phyloP scores from a whole-genome alignment of 2,329 filamentous ascomycete genomes.

The Phialophora verrucosa region DNA sequence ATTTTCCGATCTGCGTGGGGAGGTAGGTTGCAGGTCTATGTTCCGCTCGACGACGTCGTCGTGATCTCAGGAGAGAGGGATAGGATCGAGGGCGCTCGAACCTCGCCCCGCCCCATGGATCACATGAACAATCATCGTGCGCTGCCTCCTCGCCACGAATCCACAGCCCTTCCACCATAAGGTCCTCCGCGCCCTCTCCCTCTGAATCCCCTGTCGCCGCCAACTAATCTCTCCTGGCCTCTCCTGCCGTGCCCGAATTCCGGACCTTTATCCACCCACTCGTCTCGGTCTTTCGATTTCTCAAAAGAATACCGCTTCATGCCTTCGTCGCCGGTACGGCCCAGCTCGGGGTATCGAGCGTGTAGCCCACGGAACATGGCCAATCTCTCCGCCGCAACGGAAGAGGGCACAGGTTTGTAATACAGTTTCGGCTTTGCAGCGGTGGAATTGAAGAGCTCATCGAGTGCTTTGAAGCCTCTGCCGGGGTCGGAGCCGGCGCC shows the following conservation, averaged over 20 bases:
- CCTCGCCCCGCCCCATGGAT: neutral
- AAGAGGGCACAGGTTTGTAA: conserved; percentile 68
- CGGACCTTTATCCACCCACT: conserved; percentile 73
- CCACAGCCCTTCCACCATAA: conserved; percentile 10
- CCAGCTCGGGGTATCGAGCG: conserved; percentile 44
- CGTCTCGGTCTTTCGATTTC: conserved; percentile 54
- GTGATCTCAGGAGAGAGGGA: neutral
- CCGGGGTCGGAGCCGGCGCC: conserved; percentile 22
- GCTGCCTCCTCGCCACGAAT: conserved; percentile 29
- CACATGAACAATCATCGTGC: conserved; percentile 9
- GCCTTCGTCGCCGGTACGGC: conserved; percentile 54
- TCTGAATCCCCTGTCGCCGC: conserved; percentile 30
- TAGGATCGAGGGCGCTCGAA: too few relatives aligned
- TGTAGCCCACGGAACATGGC: conserved; percentile 60
- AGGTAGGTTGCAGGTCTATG: neutral
- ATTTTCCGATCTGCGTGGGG: neutral
- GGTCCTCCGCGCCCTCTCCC: conserved; percentile 33
- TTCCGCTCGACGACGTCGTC: neutral
- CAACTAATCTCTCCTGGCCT: conserved; percentile 42
- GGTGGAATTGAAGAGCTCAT: conserved; percentile 66
- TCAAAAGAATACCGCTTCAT: conserved; percentile 77
- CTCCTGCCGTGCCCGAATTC: conserved; percentile 62
- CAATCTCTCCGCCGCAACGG: conserved; percentile 69
- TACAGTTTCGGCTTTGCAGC: conserved; percentile 68
- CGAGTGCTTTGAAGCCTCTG: conserved; percentile 61